A percentile compares a stretch with the other conserved stretches of the same genome.
phyloP scores from a whole-genome alignment of 2,329 filamentous ascomycete species.

The Xylariaceae sp. region DNA sequence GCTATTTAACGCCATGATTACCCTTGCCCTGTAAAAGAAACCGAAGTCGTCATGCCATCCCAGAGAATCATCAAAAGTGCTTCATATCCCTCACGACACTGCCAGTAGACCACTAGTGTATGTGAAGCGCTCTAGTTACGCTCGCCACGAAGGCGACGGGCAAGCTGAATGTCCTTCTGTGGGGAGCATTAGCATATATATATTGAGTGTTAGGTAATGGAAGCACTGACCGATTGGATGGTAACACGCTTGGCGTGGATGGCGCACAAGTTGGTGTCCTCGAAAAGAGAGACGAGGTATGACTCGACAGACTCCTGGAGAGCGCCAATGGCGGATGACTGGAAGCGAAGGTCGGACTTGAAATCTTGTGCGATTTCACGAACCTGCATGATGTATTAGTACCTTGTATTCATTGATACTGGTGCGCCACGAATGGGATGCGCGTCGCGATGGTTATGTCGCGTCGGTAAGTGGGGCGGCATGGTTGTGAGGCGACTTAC shows the following conservation, averaged over 20 bases:
- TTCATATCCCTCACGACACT: conserved; percentile 39
- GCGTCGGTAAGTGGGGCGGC: no score
- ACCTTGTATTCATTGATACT: not conserved
- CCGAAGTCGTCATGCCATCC: conserved; percentile 49
- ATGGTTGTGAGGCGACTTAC: conserved; percentile 52
- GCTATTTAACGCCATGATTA: conserved; percentile 49
- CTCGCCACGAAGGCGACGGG: conserved; percentile 92
- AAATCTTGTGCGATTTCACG: conserved; percentile 97
- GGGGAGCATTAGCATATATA: conserved; percentile 44
- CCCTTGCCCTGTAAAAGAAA: conserved; percentile 47
- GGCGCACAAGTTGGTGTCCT: conserved; percentile 97
- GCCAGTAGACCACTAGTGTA: conserved; percentile 33
- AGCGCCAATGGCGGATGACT: conserved; percentile 95
- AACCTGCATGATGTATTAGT: conserved; percentile 54
- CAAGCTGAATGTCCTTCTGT: conserved; percentile 93
- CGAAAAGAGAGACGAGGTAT: conserved; percentile 96
- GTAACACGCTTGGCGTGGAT: conserved; percentile 99
- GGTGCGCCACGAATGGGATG: not conserved
- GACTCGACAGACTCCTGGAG: conserved; percentile 99
- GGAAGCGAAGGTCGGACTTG: conserved; percentile 95
- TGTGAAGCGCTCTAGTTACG: conserved; percentile 68
- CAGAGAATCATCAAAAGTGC: conserved; percentile 47
- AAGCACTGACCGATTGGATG: conserved; percentile 72
- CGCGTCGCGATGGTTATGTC: conserved; percentile 5
- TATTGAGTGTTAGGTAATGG: not conserved